Evolutionary conservation across 2,329 filamentous ascomycete species (phyloP).

Genomic region (Lecanicillium sp.): DNA sequence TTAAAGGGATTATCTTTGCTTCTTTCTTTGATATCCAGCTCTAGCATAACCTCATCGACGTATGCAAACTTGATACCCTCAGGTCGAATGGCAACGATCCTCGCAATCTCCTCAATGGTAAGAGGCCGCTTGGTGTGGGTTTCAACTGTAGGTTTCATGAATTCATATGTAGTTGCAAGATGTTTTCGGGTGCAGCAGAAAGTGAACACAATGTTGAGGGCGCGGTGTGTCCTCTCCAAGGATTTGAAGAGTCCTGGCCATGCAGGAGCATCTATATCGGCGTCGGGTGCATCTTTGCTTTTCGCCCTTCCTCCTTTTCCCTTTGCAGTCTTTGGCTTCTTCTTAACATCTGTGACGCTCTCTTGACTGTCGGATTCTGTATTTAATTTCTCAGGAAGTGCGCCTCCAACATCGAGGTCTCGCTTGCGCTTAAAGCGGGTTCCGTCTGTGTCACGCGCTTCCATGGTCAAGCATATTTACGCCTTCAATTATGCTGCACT

Average conservation of each 20-base stretch:
- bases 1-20: constrained; percentile 58
- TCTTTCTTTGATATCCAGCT: constrained; percentile 67
- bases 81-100: constrained; percentile 70
- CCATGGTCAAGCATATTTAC: too few relatives aligned
- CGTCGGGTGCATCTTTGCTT: constrained; percentile 8
- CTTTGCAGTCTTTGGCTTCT: neutral
- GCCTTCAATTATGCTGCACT: too few relatives aligned
- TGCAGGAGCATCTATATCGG: constrained; percentile 22
- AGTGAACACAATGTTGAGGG: constrained; percentile 86
- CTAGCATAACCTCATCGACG: constrained; percentile 74
- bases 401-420: too few relatives aligned
- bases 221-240: constrained; percentile 69
- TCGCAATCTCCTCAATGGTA: constrained; percentile 69
- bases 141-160: constrained; percentile 77
- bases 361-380: constrained; percentile 5
- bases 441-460: too few relatives aligned
- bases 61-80: constrained; percentile 75
- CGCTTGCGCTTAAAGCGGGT: too few relatives aligned
- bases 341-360: neutral
- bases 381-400: neutral
- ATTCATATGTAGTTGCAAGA: constrained; percentile 84
- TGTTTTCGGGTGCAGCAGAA: constrained; percentile 93
- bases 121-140: constrained; percentile 67
- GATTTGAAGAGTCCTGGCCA: constrained; percentile 72
- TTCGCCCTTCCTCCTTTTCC: constrained; percentile 6